phyloP scores from a whole-genome alignment of 2,329 filamentous ascomycete species.

The Ciborinia camelliae region DNA sequence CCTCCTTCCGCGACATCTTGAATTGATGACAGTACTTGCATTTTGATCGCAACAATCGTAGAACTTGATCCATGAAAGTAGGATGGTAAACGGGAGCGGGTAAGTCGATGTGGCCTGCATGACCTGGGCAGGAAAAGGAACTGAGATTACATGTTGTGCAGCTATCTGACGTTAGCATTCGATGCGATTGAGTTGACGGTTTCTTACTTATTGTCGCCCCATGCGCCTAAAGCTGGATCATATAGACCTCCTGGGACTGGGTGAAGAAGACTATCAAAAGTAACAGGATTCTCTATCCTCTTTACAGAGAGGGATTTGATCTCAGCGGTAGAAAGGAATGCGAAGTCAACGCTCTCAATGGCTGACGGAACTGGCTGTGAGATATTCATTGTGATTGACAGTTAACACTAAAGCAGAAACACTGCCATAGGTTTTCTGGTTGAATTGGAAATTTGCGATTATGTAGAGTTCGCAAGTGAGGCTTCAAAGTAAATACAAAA shows the following conservation, averaged over 20 bases:
- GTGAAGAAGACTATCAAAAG: constrained; percentile 90
- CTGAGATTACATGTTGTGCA: constrained; percentile 91
- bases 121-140: constrained; percentile 79
- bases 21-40: constrained; percentile 90
- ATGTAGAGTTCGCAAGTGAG: constrained; percentile 8
- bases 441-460: constrained; percentile 4
- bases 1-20: constrained; percentile 69
- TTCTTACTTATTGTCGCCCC: constrained; percentile 75
- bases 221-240: constrained; percentile 86
- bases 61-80: constrained; percentile 90
- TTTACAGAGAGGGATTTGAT: constrained; percentile 89
- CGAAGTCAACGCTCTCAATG: constrained; percentile 86
- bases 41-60: constrained; percentile 79
- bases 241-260: constrained; percentile 89
- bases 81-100: constrained; percentile 93
- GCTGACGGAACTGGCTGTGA: constrained; percentile 79
- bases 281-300: constrained; percentile 86
- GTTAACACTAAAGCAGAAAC: constrained; percentile 19
- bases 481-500: constrained; percentile 13
- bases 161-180: constrained; percentile 44
- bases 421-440: constrained; percentile 17
- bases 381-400: constrained; percentile 56
- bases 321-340: constrained; percentile 76
- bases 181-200: background rate
- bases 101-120: constrained; percentile 92